A percentile compares a stretch with the other conserved stretches of the same genome.
phyloP scores from a whole-genome alignment of 2,329 filamentous ascomycete genomes.

The Stagonosporopsis tanaceti region DNA sequence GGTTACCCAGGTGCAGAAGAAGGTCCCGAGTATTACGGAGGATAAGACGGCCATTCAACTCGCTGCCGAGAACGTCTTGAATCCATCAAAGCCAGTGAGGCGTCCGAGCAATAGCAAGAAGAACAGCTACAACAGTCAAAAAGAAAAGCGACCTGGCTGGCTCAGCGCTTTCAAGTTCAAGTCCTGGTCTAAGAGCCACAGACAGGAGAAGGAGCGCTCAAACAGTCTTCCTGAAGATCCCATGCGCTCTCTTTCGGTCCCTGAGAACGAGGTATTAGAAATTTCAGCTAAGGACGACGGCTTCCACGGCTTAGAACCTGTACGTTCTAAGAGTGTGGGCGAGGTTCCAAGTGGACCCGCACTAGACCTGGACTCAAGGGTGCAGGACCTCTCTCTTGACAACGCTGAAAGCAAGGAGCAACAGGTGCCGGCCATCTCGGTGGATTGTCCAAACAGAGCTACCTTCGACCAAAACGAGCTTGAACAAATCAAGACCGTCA shows the following conservation, averaged over 20 bases:
- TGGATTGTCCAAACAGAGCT: constrained; percentile 13
- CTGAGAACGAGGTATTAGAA: constrained; percentile 23
- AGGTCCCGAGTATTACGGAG: neutral
- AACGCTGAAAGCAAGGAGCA: constrained; percentile 16
- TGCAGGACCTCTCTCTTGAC: constrained; percentile 30
- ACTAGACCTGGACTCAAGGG: constrained; percentile 34
- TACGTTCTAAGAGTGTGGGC: constrained; percentile 47
- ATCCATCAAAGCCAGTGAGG: constrained; percentile 24
- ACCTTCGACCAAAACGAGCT: constrained; percentile 33
- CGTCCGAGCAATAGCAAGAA: constrained; percentile 22
- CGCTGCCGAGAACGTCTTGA: constrained; percentile 29
- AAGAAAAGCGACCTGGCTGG: constrained; percentile 43
- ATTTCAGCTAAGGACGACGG: constrained; percentile 22
- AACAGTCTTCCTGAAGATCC: constrained; percentile 32
- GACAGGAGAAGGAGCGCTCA: constrained; percentile 31
- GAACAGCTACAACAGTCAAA: constrained; percentile 29
- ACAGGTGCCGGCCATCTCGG: constrained; percentile 21
- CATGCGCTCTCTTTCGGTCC: constrained; percentile 39
- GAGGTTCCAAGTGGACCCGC: constrained; percentile 39
- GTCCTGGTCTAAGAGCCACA: constrained; percentile 38
- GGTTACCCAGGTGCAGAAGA: constrained; percentile 4
- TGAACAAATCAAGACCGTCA: constrained; percentile 39
- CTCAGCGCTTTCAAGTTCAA: constrained; percentile 42
- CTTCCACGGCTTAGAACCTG: constrained; percentile 31
- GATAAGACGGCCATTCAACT: constrained; percentile 35